These are phyloP conservation scores for cucumber (Cucumis sativus) DNA, from an alignment of 306 rosid genomes.

Conservation along the genomic window Cucumber_9930_V3 NC_026658.2:3573001-3573500, in stretches of 20 bases:
- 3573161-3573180: slow-evolving; percentile 55
- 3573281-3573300: not conserved
- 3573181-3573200: slow-evolving; percentile 73
- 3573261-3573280: not conserved
- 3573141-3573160: slow-evolving; percentile 44
- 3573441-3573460: slow-evolving; percentile 58
- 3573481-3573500: slow-evolving; percentile 61
- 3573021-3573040: not conserved
- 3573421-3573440: slow-evolving; percentile 67
- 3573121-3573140: slow-evolving; percentile 72
- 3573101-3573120: slow-evolving; percentile 86
- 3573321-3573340: slow-evolving; percentile 27
- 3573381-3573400: slow-evolving; percentile 97
- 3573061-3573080: slow-evolving; percentile 65
- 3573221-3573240: slow-evolving; percentile 85
- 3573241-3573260: slow-evolving; percentile 60
- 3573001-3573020: not conserved
- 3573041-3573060: slow-evolving; percentile 5
- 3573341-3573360: slow-evolving; percentile 84
- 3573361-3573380: slow-evolving; percentile 92
- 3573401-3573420: slow-evolving; percentile 86
- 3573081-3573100: slow-evolving; percentile 87
- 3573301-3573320: not conserved
- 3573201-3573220: slow-evolving; percentile 55
- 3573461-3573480: slow-evolving; percentile 95